Conservation (phyloP, 1,284 basidiomycete genomes). For the Trichosporon asahii region DNA sequence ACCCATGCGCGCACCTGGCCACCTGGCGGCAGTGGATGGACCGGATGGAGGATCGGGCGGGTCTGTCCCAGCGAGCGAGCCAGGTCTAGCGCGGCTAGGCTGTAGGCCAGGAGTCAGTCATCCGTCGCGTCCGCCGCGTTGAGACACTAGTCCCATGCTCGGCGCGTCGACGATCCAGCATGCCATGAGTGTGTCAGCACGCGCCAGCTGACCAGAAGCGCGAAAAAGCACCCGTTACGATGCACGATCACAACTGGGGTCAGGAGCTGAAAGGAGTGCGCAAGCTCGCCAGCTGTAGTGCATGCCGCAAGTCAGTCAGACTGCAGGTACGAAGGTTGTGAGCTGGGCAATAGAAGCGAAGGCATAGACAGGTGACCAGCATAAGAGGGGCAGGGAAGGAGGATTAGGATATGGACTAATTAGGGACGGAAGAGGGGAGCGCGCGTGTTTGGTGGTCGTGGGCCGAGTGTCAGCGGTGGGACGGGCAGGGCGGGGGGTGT, state of each 20-base stretch:
- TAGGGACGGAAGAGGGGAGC: background rate
- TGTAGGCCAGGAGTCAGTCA: no score
- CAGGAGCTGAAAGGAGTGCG: background rate
- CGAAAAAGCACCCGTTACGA: background rate
- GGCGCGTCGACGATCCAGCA: background rate
- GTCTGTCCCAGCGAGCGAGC: background rate
- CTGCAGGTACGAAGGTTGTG: background rate
- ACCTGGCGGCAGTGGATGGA: background rate
- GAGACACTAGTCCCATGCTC: background rate
- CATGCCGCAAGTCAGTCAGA: background rate
- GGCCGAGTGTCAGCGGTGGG: background rate
- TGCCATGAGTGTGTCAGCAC: background rate
- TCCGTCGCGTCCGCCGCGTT: background rate
- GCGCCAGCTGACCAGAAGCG: background rate
- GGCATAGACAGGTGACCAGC: background rate
- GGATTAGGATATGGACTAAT: slow-evolving; percentile 1
- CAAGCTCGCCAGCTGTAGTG: background rate
- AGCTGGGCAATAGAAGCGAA: background rate
- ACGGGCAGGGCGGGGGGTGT: background rate
- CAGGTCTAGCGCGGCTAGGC: background rate
- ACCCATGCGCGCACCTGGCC: background rate
- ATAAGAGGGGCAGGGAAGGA: background rate
- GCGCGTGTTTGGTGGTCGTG: background rate
- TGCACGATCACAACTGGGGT: background rate
- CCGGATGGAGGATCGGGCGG: background rate